Percentiles rank a stretch among this genome's conserved stretches.
phyloP scores from a whole-genome alignment of 164 flowering plant genomes.

The Umbilicus rupestris region DNA sequence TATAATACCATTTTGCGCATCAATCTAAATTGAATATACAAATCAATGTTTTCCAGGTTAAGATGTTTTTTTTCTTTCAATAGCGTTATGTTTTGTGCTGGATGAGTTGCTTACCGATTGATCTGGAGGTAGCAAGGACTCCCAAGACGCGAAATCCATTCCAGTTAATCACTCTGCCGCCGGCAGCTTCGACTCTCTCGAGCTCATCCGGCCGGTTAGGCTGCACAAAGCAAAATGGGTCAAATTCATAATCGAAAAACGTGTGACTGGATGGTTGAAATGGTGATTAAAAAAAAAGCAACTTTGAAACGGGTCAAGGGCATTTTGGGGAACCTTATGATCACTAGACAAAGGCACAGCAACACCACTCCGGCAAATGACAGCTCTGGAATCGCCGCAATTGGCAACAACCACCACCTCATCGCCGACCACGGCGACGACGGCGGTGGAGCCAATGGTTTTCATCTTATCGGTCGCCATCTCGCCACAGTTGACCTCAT shows the following conservation, averaged over 20 bases:
- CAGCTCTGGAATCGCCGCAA: slow-evolving; percentile 85
- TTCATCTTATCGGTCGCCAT: slow-evolving; percentile 18
- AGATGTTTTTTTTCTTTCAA: too few relatives aligned
- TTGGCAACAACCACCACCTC: slow-evolving; percentile 61
- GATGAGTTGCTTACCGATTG: slow-evolving; percentile 43
- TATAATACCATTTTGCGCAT: too few relatives aligned
- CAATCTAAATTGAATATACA: too few relatives aligned
- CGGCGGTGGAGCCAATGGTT: slow-evolving; percentile 68
- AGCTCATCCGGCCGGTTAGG: slow-evolving; percentile 76
- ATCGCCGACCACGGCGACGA: slow-evolving; percentile 54
- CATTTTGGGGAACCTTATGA: slow-evolving; percentile 95
- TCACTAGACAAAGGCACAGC: slow-evolving; percentile 54
- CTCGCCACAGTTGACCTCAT: slow-evolving; percentile 25
- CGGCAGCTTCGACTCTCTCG: slow-evolving; percentile 72
- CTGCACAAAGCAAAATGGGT: slow-evolving; percentile 22
- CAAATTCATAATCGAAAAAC: neutral
- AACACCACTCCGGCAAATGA: slow-evolving; percentile 42
- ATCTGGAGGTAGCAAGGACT: slow-evolving; percentile 83
- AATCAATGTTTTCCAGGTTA: too few relatives aligned
- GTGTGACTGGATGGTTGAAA: too few relatives aligned
- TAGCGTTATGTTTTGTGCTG: too few relatives aligned
- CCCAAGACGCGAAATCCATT: slow-evolving; percentile 67
- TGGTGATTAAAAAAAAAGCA: too few relatives aligned
- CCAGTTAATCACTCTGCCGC: slow-evolving; percentile 82
- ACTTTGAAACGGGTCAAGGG: too few relatives aligned